phyloP scores from a whole-genome alignment of 768 basidiomycete genomes.

The Xerocomus potaroensis region DNA sequence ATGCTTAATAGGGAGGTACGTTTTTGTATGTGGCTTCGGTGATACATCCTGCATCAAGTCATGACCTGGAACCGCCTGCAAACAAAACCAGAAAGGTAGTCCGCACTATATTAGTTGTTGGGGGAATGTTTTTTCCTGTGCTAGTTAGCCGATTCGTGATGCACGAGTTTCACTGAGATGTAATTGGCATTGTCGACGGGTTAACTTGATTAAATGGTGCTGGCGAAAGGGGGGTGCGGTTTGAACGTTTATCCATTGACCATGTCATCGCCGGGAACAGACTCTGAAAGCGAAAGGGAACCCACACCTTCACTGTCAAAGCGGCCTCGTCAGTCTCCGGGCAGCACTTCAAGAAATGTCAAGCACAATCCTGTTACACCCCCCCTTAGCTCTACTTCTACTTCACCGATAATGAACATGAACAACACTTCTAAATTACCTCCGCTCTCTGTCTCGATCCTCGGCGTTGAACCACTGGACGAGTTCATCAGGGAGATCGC shows the following conservation, averaged over 20 bases:
- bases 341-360: constrained; percentile 25
- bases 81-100: constrained; percentile 42
- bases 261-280: constrained; percentile 28
- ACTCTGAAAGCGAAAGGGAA: constrained; percentile 27
- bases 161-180: constrained; percentile 45
- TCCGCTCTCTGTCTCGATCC: constrained; percentile 72
- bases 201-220: not conserved
- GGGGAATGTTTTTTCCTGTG: constrained; percentile 72
- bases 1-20: constrained; percentile 80
- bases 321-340: constrained; percentile 33
- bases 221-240: not conserved
- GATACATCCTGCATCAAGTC: constrained; percentile 68
- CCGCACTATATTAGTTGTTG: constrained; percentile 51
- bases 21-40: constrained; percentile 94
- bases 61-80: constrained; percentile 30
- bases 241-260: constrained; percentile 8
- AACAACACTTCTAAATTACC: constrained; percentile 38
- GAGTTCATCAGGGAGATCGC: constrained; percentile 91
- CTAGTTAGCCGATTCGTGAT: constrained; percentile 55
- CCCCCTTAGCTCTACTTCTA: constrained; percentile 8
- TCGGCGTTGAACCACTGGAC: constrained; percentile 87
- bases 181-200: no score
- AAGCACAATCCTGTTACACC: constrained; percentile 11
- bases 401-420: constrained; percentile 28
- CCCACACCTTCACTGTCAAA: constrained; percentile 33